Base-by-base conservation (phyloP, 805 yeast genomes). In the Metschnikowia chrysomelidarum region DNA sequence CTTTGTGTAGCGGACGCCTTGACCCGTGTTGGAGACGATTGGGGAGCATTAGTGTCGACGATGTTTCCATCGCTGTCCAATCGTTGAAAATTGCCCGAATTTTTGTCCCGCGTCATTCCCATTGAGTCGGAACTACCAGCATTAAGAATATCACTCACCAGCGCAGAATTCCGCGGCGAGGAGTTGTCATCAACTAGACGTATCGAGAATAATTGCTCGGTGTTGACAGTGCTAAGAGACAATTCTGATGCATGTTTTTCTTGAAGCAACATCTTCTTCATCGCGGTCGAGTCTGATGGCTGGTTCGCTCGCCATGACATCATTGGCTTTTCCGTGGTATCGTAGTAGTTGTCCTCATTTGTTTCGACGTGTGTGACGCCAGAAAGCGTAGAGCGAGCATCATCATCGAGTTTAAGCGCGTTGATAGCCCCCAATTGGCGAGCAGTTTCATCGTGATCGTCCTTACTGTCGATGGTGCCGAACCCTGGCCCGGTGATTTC, bases 181-280 rank as follows among this genome's bases (percentile, higher is more conserved):
- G 44, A 37, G 33, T 40, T 41, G 35, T 80, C 84, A 24, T 82
- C 84, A 3, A 84, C 87, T 26, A 87, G 67, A 51, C 87, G 74
- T 24, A 88, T 87, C 4, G 86, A 82, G 53, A 87, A 72, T 30
- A 88, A 71, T 54, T 87, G 91, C 32, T 82, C 86, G 1, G 96
- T 87, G 20, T 89, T 80, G 21, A 89, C 89, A 0, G 96, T 87
- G 18, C 87, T 88, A 38, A 83, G 51, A 0, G 96, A 85, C 24
- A 73, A 75, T 37, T 77, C 68, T 7, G 94, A 82, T 22, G 44
- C 45, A 29, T 45, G 53, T 19, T 32, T 40, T 14, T 45, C 45
- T 26, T 27, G 36, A 7, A 31, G 35, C 23, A 47, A 32, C 34
- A 41, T 34, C 31, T 46, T 35, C 34, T 38, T 44, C 36, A 43